Percentiles rank a stretch among this genome's conserved stretches.
Evolutionary conservation across 768 basidiomycete species (phyloP).

Genomic region (Leccinum boreale): DNA sequence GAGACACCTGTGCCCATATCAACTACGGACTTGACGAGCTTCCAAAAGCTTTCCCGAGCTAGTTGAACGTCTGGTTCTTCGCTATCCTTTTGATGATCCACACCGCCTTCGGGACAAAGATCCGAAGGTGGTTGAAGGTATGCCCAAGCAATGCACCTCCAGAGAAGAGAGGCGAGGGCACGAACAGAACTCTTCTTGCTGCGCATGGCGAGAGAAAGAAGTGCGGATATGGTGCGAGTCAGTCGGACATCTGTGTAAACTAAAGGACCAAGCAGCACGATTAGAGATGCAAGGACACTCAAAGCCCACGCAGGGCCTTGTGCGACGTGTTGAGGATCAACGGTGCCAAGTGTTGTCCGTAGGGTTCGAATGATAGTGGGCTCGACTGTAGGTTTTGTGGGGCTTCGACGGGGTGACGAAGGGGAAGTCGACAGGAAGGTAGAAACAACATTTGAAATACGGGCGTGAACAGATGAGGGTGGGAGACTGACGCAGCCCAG

Average conservation of each 20-base stretch:
- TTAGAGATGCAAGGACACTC: slow-evolving; percentile 59
- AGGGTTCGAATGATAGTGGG: slow-evolving; percentile 61
- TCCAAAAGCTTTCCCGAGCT: slow-evolving; percentile 42
- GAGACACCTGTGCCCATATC: slow-evolving; percentile 59
- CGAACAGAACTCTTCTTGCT: slow-evolving; percentile 66
- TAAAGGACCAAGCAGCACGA: slow-evolving; percentile 61
- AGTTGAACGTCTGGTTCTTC: slow-evolving; percentile 25
- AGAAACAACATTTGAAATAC: slow-evolving; percentile 48
- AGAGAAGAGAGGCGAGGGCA: slow-evolving; percentile 56
- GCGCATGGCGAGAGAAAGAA: slow-evolving; percentile 54
- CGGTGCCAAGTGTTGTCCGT: slow-evolving; percentile 54
- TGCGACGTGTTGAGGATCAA: slow-evolving; percentile 57
- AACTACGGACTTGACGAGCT: slow-evolving; percentile 47
- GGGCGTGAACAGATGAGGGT: slow-evolving; percentile 45
- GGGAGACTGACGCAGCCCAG: slow-evolving; percentile 50
- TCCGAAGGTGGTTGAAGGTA: slow-evolving; percentile 54
- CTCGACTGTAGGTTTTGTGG: slow-evolving; percentile 39
- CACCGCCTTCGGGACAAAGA: slow-evolving; percentile 22
- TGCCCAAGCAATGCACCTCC: slow-evolving; percentile 65
- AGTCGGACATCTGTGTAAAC: slow-evolving; percentile 45
- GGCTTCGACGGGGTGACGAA: slow-evolving; percentile 37
- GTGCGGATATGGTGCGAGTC: slow-evolving; percentile 43
- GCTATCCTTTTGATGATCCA: slow-evolving; percentile 12
- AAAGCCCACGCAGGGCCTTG: slow-evolving; percentile 81
- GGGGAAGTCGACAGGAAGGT: slow-evolving; percentile 43